Conservation (phyloP, 257 asterid genomes). For the Plantago major region DNA sequence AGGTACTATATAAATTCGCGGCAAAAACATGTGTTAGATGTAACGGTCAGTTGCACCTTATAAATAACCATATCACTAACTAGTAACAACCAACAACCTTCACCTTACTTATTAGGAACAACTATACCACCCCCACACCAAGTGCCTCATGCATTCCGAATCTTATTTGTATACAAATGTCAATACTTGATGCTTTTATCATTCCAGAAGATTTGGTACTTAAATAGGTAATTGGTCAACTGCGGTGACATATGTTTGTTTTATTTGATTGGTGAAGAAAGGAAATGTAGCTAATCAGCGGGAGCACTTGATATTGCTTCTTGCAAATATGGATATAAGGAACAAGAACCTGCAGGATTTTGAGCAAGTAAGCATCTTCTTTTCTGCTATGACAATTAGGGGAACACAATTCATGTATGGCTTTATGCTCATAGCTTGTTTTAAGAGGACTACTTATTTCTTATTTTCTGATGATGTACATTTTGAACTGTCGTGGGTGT, state of each 20-base stretch:
- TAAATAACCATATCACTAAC: too few species aligned
- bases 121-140: too few species aligned
- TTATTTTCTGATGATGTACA: conserved; percentile 7
- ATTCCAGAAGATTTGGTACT: conserved; percentile 6
- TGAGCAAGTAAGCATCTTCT: conserved; percentile 43
- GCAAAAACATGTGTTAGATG: too few species aligned
- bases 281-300: conserved; percentile 98
- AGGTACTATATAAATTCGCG: conserved; percentile 42
- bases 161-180: conserved; percentile 4
- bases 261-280: conserved; percentile 57
- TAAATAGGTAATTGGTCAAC: conserved; percentile 14
- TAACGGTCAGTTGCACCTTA: too few species aligned
- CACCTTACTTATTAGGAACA: too few species aligned
- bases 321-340: conserved; percentile 89
- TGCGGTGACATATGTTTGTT: conserved; percentile 25
- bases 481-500: conserved; percentile 13
- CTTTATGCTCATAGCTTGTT: neutral
- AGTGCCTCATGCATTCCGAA: neutral
- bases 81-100: too few species aligned
- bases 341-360: conserved; percentile 51
- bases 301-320: conserved; percentile 91
- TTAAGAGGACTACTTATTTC: neutral
- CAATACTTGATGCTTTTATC: too few species aligned
- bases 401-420: neutral
- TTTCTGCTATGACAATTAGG: conserved; percentile 13